Conservation (phyloP, 768 basidiomycete species). For the Pleurotus cornucopiae region DNA sequence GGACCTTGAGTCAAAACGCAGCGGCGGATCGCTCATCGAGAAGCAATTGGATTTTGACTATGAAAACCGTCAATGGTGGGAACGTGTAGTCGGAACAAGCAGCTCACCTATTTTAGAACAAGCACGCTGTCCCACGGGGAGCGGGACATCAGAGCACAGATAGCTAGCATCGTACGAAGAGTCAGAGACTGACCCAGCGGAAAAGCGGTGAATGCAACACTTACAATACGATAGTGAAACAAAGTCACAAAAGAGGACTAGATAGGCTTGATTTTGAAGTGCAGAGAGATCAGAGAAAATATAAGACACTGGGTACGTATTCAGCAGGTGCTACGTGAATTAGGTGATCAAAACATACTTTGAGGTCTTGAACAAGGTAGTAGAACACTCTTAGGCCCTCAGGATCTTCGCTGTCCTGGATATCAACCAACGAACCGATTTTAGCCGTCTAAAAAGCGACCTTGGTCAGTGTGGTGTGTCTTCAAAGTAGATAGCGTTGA, state of each 20-base stretch:
- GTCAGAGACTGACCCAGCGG: neutral
- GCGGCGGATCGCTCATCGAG: too few species aligned
- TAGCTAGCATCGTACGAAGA: neutral
- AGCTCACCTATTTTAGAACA: slow-evolving; percentile 30
- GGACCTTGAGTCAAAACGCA: too few species aligned
- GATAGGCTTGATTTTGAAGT: slow-evolving; percentile 99
- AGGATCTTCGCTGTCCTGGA: slow-evolving; percentile 94
- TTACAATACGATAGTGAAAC: too few species aligned
- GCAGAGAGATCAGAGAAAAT: slow-evolving; percentile 95
- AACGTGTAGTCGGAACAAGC: too few species aligned
- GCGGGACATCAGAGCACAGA: slow-evolving; percentile 14
- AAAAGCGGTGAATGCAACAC: too few species aligned
- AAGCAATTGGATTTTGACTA: neutral
- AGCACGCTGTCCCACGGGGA: slow-evolving; percentile 39
- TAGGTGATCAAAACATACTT: slow-evolving; percentile 44
- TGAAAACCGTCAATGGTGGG: too few species aligned
- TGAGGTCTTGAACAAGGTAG: slow-evolving; percentile 96
- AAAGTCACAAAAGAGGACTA: slow-evolving; percentile 27
- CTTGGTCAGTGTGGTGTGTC: neutral
- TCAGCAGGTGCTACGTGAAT: neutral
- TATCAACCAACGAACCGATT: slow-evolving; percentile 94
- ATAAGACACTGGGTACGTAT: slow-evolving; percentile 74
- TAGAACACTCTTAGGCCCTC: slow-evolving; percentile 98
- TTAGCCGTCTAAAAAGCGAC: slow-evolving; percentile 76
- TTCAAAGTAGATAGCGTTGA: slow-evolving; percentile 16